Evolutionary conservation across 192 early-diverging fungal genomes (phyloP), one percentile per base, ranked within the genome.

Genomic region (Backusella mclennaniae): DNA sequence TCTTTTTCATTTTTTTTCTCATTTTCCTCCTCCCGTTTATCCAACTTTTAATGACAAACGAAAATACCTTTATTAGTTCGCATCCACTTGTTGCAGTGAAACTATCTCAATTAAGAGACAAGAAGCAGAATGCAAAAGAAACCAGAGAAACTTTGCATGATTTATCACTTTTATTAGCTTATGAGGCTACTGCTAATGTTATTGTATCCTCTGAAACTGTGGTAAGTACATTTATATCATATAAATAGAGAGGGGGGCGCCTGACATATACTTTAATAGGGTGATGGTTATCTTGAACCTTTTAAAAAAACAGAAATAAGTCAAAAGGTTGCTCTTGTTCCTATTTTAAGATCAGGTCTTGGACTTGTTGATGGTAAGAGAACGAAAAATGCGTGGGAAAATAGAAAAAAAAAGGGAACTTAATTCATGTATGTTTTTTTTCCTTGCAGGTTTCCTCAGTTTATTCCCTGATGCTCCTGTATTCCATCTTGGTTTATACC

Each of bases 401-500:
- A 23, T 14, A 21, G 38, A 26, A 73, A 35, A 36, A 29, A 23
- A n/a, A 15, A 15, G 11, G 7, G 23, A 33, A 42, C 31, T 3
- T 21, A 19, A n/a, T 73, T 35, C 15, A 59, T 26, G 1, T 49
- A 63, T 19, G 1, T 83, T 77, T 42, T 7, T 71, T 59, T 36
- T 42, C 29, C 56, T 36, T 23, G 26, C 69, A 86, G 85, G 76
- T 17, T 83, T 92, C 44, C 84, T 93, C 29, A 82, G 83, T 2
- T 79, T 95, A 14, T 75, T 96, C 31, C 95, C 90, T 35, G 80
- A 86, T 19, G 92, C 94, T n/a, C 83, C 86, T 59, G 84, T 94
- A 38, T 88, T 92, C 39, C 95, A 96, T 79, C 74, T 96, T 17
- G 95, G 95, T 11, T 76, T 96, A 21, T 96, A 90, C 83, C 84